phyloP scores from a whole-genome alignment of 257 asterid genomes.

The Penstemon davidsonii region DNA sequence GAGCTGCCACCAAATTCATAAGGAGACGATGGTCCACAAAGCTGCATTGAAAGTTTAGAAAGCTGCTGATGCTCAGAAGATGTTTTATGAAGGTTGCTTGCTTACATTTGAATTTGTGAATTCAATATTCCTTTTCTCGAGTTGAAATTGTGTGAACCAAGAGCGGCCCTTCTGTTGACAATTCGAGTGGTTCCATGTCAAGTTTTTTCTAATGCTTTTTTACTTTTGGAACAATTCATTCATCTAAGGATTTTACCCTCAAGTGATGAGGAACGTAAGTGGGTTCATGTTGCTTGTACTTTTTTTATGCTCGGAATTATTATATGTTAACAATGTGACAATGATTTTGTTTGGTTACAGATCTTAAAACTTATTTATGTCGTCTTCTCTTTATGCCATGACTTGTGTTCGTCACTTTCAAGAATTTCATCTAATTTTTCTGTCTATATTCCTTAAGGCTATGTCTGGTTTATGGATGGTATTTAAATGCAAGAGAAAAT shows the following conservation, averaged over 20 bases:
- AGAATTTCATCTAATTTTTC: too few species aligned
- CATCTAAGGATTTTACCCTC: conserved; percentile 13
- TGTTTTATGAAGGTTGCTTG: background rate
- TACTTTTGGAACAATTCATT: conserved; percentile 16
- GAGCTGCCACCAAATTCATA: conserved; percentile 99
- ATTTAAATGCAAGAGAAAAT: too few species aligned
- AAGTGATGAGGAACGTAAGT: background rate
- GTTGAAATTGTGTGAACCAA: background rate
- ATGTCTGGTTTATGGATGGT: too few species aligned
- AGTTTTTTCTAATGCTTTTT: conserved; percentile 12
- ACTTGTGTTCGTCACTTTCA: too few species aligned
- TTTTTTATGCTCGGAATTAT: conserved; percentile 19
- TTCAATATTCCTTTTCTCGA: background rate
- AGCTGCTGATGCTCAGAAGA: background rate
- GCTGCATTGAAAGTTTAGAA: conserved; percentile 65
- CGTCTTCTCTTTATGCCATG: too few species aligned
- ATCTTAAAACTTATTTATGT: background rate
- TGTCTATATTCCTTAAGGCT: too few species aligned
- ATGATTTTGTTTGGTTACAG: background rate
- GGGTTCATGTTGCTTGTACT: conserved; percentile 19
- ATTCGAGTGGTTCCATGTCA: conserved; percentile 2
- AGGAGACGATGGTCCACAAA: conserved; percentile 96
- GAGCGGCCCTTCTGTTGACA: background rate
- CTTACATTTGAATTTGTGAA: background rate
- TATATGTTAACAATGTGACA: background rate